Conservation (phyloP, 495 filamentous ascomycete species). For the Hyaloscypha hepaticicola region DNA sequence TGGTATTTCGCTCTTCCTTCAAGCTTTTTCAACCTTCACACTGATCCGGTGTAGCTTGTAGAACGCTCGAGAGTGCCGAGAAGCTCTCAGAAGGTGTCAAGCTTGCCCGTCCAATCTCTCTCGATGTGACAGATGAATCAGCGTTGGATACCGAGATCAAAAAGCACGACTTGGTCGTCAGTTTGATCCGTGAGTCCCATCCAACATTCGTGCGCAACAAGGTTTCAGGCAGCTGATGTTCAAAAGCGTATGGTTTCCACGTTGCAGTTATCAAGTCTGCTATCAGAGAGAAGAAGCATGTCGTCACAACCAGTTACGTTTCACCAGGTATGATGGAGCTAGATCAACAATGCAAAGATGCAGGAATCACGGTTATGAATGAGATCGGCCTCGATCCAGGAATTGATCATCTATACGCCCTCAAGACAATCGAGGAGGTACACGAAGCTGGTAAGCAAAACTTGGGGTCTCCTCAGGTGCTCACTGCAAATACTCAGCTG, state of each 20-base stretch:
- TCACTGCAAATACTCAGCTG: too few relatives aligned
- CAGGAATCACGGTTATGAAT: constrained; percentile 95
- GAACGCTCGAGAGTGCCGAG: constrained; percentile 73
- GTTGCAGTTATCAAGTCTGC: constrained; percentile 83
- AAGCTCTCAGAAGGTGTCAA: constrained; percentile 68
- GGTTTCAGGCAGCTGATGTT: too few relatives aligned
- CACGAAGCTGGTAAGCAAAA: too few relatives aligned
- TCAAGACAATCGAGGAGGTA: constrained; percentile 68
- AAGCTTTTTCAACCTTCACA: too few relatives aligned
- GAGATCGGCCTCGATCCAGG: constrained; percentile 79
- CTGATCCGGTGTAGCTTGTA: too few relatives aligned
- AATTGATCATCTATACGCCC: constrained; percentile 80
- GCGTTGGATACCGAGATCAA: constrained; percentile 76
- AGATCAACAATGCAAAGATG: constrained; percentile 76
- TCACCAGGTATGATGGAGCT: constrained; percentile 90
- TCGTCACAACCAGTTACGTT: constrained; percentile 91
- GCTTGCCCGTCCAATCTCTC: constrained; percentile 66
- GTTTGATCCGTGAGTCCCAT: too few relatives aligned
- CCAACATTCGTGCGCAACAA: too few relatives aligned
- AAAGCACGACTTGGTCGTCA: constrained; percentile 75
- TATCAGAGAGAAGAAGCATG: constrained; percentile 86
- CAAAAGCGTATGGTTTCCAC: constrained; percentile 93
- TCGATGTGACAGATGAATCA: constrained; percentile 71
- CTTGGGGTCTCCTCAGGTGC: constrained; percentile 48
- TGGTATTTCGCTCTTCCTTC: too few relatives aligned